Percentiles rank a stretch among this genome's conserved stretches.
Evolutionary conservation across 441 rosid species (phyloP).

Genomic region (Syzygium syzygioides): DNA sequence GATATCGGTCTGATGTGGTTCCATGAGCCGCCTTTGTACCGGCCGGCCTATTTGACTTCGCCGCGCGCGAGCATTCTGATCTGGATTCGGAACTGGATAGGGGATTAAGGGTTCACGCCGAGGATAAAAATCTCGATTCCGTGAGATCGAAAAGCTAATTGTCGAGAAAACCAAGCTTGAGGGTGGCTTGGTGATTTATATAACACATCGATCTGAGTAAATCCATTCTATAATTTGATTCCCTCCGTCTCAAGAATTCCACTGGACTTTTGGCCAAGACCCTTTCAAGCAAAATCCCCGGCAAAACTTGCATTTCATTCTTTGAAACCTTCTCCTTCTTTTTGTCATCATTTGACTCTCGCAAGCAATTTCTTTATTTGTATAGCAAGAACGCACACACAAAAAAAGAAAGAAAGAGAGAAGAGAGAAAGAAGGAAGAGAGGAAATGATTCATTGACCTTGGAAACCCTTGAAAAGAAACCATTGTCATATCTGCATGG

Average conservation of each 20-base stretch:
- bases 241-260: background rate
- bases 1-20: rapidly evolving
- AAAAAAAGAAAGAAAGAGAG: too few relatives aligned
- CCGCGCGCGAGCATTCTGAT: rapidly evolving
- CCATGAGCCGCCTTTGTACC: rapidly evolving
- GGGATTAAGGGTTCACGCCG: rapidly evolving
- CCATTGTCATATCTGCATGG: background rate
- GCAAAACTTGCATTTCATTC: background rate
- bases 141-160: background rate
- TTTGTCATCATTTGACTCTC: background rate
- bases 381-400: background rate
- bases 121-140: background rate
- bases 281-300: background rate
- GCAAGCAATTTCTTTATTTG: background rate
- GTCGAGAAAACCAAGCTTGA: background rate
- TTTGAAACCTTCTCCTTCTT: background rate
- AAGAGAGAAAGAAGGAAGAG: background rate
- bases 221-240: background rate
- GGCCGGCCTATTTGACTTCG: rapidly evolving
- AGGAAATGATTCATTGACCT: background rate
- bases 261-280: background rate
- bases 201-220: background rate
- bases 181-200: rapidly evolving
- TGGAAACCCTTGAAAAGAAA: background rate
- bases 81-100: rapidly evolving